Evolutionary conservation across 2,329 filamentous ascomycete genomes (phyloP).

Genomic region (Microcyclospora tardicrescens): DNA sequence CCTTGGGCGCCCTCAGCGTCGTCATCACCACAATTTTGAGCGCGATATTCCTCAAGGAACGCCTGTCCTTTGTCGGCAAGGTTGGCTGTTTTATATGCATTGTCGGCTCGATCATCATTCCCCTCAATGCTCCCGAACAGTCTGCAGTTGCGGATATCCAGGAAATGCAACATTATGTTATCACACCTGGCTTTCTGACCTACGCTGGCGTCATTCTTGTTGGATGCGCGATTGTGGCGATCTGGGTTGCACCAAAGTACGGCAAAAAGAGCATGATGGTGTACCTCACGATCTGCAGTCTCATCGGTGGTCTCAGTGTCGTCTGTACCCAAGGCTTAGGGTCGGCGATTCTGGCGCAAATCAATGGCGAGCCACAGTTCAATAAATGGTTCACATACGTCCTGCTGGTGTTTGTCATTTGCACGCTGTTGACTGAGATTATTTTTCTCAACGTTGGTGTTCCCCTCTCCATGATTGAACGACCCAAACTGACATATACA

Average conservation of each 20-base stretch:
- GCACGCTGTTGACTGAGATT: slow-evolving; percentile 84
- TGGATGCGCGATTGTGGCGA: slow-evolving; percentile 55
- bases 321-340: slow-evolving; percentile 90
- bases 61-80: slow-evolving; percentile 89
- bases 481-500: slow-evolving; percentile 8
- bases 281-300: slow-evolving; percentile 90
- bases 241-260: slow-evolving; percentile 75
- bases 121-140: slow-evolving; percentile 79
- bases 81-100: slow-evolving; percentile 94
- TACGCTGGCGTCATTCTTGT: slow-evolving; percentile 76
- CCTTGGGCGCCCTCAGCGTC: slow-evolving; percentile 78
- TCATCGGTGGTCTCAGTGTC: slow-evolving; percentile 86
- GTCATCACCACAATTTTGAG: slow-evolving; percentile 85
- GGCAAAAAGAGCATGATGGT: slow-evolving; percentile 97
- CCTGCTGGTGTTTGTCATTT: slow-evolving; percentile 75
- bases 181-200: slow-evolving; percentile 71
- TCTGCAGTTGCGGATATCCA: slow-evolving; percentile 79
- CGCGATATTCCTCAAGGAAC: slow-evolving; percentile 89
- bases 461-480: not conserved
- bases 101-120: slow-evolving; percentile 82
- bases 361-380: slow-evolving; percentile 70
- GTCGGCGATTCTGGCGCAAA: slow-evolving; percentile 79
- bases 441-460: slow-evolving; percentile 81
- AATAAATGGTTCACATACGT: slow-evolving; percentile 97
- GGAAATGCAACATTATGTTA: slow-evolving; percentile 79